Evolutionary conservation across 331 rosid species (phyloP), one percentile per base, ranked within the genome.

Genomic region (Cydonia oblonga): DNA sequence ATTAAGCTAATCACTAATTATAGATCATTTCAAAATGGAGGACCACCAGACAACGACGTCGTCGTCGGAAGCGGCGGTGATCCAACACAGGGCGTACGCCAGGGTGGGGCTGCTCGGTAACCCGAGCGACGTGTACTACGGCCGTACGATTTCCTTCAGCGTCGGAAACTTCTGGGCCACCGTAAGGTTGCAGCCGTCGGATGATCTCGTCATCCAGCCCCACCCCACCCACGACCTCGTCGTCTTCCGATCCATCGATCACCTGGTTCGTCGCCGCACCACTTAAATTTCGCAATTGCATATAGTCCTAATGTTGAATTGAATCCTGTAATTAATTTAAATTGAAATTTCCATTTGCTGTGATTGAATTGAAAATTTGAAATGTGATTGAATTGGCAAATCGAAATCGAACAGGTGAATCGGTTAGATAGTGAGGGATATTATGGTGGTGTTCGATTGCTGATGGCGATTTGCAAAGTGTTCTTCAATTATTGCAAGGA

Each of bases 81-180:
- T 83, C 18, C 76, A 79, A 64, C 97, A 86, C 84, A 78, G 67
- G 69, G 86, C 90, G 2, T 86, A 85, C 74, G 96, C 97, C 1
- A 71, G 99, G 23, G 90, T 91, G 3, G 99, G 99, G 1, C 49
- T 95, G 3, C 80, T 95, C 0, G 99, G 99, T 1, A 95, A 95
- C 69, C 99, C 99, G 0, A 95, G 97, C 81, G 99, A 95, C 28
- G 99, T 91, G 0, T 95, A 95, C 75, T 72, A 18, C 51, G 96
- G 99, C 60, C 81, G 83, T 0, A 83, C 96, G 1, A 88, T 91
- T 62, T 83, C 99, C n/a, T 77, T 95, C 72, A 82, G 84, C 20
- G 28, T 90, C 20, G 84, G 81, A 22, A 88, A 89, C 67, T 89
- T 95, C 82, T 87, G 65, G 81, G 96, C 99, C 65, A 71, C 90